Conservation (phyloP, 306 rosid species). For the Lathyrus aphaca region DNA sequence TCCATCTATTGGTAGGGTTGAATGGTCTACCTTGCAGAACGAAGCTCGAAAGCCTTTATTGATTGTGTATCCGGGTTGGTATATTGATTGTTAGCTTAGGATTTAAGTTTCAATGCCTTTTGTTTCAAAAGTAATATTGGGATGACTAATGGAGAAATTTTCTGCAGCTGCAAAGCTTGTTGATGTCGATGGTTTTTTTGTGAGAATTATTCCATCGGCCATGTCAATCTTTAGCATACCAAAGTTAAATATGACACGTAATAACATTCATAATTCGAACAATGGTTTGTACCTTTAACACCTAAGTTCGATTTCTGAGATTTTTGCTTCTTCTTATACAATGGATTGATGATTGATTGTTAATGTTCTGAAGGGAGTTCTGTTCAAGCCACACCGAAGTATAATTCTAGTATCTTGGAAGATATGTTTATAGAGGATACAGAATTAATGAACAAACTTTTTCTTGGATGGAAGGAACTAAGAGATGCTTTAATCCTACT, state of each 20-base stretch:
- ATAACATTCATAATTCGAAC: constrained; percentile 62
- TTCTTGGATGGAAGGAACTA: constrained; percentile 75
- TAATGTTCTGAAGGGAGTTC: constrained; percentile 51
- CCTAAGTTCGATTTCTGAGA: constrained; percentile 24
- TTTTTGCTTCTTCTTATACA: constrained; percentile 4
- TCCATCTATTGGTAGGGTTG: constrained; percentile 63
- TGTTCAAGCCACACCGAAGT: constrained; percentile 74
- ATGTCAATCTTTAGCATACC: constrained; percentile 56
- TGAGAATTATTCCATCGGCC: constrained; percentile 74
- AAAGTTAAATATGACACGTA: constrained; percentile 67
- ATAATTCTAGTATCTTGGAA: constrained; percentile 88
- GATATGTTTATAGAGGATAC: constrained; percentile 78
- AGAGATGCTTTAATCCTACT: constrained; percentile 68
- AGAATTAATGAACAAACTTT: constrained; percentile 50
- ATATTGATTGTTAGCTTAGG: constrained; percentile 6
- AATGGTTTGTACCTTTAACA: constrained; percentile 56
- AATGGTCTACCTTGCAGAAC: constrained; percentile 83
- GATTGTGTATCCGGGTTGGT: constrained; percentile 73
- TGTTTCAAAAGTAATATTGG: not conserved
- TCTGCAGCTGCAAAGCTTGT: constrained; percentile 56
- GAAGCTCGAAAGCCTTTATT: constrained; percentile 85
- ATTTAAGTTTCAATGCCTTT: not conserved
- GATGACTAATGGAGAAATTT: constrained; percentile 17
- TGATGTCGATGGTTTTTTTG: constrained; percentile 55
- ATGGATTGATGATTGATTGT: constrained; percentile 34